phyloP scores from a whole-genome alignment of 1,139 yeast species.

The Candida frijolesensis region DNA sequence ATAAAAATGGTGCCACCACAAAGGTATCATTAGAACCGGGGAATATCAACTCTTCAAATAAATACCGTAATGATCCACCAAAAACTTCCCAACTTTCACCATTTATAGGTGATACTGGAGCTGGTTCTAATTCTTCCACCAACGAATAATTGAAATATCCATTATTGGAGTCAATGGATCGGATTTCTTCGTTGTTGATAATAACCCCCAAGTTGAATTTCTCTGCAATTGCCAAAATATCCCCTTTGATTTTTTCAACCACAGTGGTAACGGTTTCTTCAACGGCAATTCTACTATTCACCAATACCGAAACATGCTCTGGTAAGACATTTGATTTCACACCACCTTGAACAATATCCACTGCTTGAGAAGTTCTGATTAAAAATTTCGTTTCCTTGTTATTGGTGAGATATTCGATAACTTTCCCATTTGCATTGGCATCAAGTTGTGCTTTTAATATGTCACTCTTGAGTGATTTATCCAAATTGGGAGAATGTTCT shows the following conservation, averaged over 20 bases:
- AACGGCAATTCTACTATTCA: slow-evolving; percentile 62
- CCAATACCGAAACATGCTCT: slow-evolving; percentile 56
- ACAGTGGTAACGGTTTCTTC: slow-evolving; percentile 42
- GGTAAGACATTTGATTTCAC: slow-evolving; percentile 75
- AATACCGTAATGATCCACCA: slow-evolving; percentile 58
- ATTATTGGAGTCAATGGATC: slow-evolving; percentile 26
- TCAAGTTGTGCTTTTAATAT: slow-evolving; percentile 47
- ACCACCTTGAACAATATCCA: slow-evolving; percentile 72
- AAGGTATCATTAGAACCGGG: slow-evolving; percentile 29
- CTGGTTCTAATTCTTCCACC: slow-evolving; percentile 48
- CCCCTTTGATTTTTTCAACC: slow-evolving; percentile 36
- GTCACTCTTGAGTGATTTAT: slow-evolving; percentile 31
- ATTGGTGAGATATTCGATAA: slow-evolving; percentile 34
- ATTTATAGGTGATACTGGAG: slow-evolving; percentile 57
- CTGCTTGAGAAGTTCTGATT: slow-evolving; percentile 66
- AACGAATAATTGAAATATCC: slow-evolving; percentile 51
- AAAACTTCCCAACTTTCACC: slow-evolving; percentile 54
- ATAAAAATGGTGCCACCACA: slow-evolving; percentile 35
- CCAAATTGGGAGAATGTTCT: slow-evolving; percentile 35
- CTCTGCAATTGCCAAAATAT: slow-evolving; percentile 43
- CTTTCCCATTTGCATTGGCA: slow-evolving; percentile 39
- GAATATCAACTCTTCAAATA: slow-evolving; percentile 49
- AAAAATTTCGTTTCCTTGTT: slow-evolving; percentile 37
- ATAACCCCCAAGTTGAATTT: slow-evolving; percentile 49
- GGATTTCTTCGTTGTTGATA: slow-evolving; percentile 34